Conservation (phyloP, 169 alveolate species). For the Eimeria sp. region DNA sequence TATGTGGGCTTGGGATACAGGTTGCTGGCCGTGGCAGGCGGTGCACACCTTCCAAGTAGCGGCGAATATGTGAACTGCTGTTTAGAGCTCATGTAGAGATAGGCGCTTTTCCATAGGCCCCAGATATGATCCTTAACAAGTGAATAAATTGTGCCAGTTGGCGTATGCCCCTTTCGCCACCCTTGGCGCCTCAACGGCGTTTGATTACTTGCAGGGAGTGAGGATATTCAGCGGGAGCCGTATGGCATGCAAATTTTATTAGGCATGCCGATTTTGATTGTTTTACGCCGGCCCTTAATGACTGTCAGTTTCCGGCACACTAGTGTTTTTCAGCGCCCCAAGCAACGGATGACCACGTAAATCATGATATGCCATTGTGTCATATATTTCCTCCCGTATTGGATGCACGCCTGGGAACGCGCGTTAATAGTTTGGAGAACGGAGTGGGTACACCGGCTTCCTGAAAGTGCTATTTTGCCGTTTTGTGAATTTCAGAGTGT, state of each 20-base stretch:
- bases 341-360: neutral
- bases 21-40: neutral
- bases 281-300: neutral
- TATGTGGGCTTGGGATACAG: neutral
- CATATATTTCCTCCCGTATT: neutral
- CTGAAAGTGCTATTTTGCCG: too few relatives aligned
- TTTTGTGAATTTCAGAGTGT: too few relatives aligned
- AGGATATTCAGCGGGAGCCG: neutral
- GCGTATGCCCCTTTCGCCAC: neutral
- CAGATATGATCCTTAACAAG: too few relatives aligned
- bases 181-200: neutral
- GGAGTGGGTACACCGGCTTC: too few relatives aligned
- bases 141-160: neutral
- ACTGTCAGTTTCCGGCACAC: neutral
- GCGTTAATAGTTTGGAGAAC: neutral
- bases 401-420: neutral
- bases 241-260: neutral
- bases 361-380: neutral
- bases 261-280: neutral
- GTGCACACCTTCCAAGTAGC: neutral
- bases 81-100: neutral
- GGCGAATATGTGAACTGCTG: neutral
- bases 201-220: neutral
- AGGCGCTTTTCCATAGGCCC: neutral
- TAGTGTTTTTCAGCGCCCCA: neutral